phyloP scores from a whole-genome alignment of 2,329 filamentous ascomycete genomes.

The Drechslera avenae region DNA sequence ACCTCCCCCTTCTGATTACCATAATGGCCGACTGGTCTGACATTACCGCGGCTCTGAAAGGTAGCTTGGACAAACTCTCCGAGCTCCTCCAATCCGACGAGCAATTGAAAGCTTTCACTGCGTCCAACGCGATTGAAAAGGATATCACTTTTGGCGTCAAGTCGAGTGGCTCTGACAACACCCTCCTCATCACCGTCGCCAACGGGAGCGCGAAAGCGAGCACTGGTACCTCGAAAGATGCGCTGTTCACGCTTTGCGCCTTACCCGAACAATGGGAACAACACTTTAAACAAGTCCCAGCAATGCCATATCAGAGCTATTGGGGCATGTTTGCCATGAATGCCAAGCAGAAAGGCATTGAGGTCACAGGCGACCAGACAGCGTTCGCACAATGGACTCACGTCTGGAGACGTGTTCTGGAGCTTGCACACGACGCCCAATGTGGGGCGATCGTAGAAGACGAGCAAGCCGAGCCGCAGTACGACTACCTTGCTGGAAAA shows the following conservation, averaged over 20 bases:
- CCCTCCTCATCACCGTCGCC: slow-evolving; percentile 41
- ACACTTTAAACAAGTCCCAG: slow-evolving; percentile 52
- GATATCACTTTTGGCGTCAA: slow-evolving; percentile 45
- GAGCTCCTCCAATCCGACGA: slow-evolving; percentile 41
- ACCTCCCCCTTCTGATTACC: neutral
- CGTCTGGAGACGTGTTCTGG: slow-evolving; percentile 56
- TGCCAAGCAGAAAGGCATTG: slow-evolving; percentile 56
- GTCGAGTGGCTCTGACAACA: slow-evolving; percentile 41
- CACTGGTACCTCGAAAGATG: slow-evolving; percentile 38
- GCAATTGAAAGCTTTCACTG: slow-evolving; percentile 45
- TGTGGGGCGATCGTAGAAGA: slow-evolving; percentile 53
- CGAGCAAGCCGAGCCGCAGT: slow-evolving; percentile 42
- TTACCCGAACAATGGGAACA: slow-evolving; percentile 55
- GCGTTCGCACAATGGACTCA: slow-evolving; percentile 54
- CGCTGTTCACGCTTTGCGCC: slow-evolving; percentile 49
- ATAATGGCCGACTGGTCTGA: slow-evolving; percentile 44
- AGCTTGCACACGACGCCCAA: slow-evolving; percentile 55
- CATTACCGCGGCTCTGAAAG: slow-evolving; percentile 39
- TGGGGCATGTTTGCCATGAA: slow-evolving; percentile 57
- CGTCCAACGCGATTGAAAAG: slow-evolving; percentile 42
- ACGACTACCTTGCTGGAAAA: slow-evolving; percentile 54
- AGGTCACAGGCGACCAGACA: slow-evolving; percentile 54
- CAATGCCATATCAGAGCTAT: slow-evolving; percentile 53
- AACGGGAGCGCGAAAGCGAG: slow-evolving; percentile 39
- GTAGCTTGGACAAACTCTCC: slow-evolving; percentile 38